Conservation (phyloP, 495 filamentous ascomycete species). For the Entonaema liquescens region DNA sequence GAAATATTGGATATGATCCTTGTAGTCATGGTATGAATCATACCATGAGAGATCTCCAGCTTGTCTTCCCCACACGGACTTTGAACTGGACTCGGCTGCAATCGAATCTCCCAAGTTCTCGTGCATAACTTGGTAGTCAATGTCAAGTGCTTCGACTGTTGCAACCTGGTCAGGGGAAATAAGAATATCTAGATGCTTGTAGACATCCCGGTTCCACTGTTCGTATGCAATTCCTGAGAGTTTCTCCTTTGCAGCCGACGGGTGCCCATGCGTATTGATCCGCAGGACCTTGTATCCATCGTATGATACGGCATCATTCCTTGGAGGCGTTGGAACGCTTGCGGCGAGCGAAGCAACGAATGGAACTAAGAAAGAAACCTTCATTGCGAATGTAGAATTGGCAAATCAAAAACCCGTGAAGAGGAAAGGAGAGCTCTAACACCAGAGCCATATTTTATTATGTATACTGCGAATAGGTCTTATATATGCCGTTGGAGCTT, state of each 20-base stretch:
- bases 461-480: not conserved
- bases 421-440: not conserved
- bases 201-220: slow-evolving; percentile 44
- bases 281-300: slow-evolving; percentile 55
- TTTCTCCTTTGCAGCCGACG: slow-evolving; percentile 38
- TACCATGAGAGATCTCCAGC: slow-evolving; percentile 51
- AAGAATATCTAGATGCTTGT: slow-evolving; percentile 48
- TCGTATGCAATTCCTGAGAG: slow-evolving; percentile 43
- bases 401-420: not conserved
- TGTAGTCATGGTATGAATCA: slow-evolving; percentile 56
- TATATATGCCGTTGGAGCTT: not conserved
- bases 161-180: slow-evolving; percentile 48
- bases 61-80: slow-evolving; percentile 9
- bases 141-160: slow-evolving; percentile 46
- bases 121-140: slow-evolving; percentile 53
- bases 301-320: slow-evolving; percentile 36
- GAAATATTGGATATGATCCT: slow-evolving; percentile 57
- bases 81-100: slow-evolving; percentile 41
- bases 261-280: slow-evolving; percentile 33
- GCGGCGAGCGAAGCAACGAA: not conserved
- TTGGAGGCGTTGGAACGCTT: slow-evolving; percentile 12
- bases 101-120: slow-evolving; percentile 56
- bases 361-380: not conserved
- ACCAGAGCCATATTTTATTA: not conserved
- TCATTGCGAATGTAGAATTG: not conserved